phyloP scores from a whole-genome alignment of 2,329 filamentous ascomycete species.

The Xylaria sp. region DNA sequence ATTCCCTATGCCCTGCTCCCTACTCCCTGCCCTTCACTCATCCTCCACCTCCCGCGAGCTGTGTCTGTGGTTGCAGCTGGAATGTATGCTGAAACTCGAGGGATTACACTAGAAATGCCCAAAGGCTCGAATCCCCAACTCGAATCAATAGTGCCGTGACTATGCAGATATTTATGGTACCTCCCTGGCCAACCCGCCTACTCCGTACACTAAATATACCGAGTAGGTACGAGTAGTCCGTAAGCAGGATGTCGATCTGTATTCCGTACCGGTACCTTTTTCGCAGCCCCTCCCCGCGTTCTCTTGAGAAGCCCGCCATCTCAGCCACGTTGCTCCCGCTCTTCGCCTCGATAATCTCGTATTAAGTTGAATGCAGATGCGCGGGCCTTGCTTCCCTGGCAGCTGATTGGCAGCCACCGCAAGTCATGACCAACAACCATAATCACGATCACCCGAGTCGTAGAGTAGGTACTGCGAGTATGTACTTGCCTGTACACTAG shows the following conservation, averaged over 20 bases:
- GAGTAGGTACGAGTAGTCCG: neutral
- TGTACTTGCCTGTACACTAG: neutral
- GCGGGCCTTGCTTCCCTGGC: constrained; percentile 3
- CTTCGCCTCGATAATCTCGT: constrained; percentile 13
- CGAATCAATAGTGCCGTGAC: neutral
- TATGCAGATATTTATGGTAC: neutral
- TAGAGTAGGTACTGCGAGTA: neutral
- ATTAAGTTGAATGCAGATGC: constrained; percentile 14
- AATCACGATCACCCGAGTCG: neutral
- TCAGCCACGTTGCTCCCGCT: constrained; percentile 15
- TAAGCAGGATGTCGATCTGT: neutral
- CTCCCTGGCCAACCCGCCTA: neutral
- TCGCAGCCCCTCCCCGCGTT: constrained; percentile 5
- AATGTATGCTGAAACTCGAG: neutral
- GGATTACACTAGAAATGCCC: neutral
- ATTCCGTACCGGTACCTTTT: neutral
- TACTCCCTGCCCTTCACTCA: neutral
- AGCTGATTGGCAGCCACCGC: constrained; percentile 11
- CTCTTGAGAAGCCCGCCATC: constrained; percentile 4
- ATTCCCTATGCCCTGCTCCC: neutral
- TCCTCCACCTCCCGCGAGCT: neutral
- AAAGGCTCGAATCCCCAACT: neutral
- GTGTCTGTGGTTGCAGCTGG: neutral
- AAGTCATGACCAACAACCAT: constrained; percentile 2
- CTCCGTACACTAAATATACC: neutral